Conservation (phyloP, 2,329 filamentous ascomycete species). For the Plenodomus tracheiphilus region DNA sequence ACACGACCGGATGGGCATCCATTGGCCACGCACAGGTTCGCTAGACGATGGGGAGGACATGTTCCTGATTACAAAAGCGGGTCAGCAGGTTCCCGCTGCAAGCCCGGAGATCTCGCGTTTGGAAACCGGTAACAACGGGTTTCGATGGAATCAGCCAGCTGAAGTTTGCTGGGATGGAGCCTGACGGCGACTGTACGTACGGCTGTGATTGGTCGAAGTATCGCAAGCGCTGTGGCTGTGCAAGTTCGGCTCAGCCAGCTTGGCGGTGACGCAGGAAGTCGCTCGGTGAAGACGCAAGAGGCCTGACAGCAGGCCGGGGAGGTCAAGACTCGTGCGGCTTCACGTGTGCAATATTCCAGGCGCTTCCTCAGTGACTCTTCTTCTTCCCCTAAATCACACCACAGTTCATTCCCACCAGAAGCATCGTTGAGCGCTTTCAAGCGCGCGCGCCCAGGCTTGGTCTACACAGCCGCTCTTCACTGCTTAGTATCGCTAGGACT, state of each 20-base stretch:
- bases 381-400: conserved; percentile 4
- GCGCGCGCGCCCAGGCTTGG: conserved; percentile 29
- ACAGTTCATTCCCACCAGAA: background rate
- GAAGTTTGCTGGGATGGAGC: background rate
- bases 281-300: background rate
- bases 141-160: background rate
- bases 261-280: background rate
- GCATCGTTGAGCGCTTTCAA: conserved; percentile 26
- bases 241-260: background rate
- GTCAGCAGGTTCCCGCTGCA: background rate
- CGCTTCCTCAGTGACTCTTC: conserved; percentile 10
- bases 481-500: conserved; percentile 13
- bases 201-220: background rate
- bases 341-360: conserved; percentile 8
- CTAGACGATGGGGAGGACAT: conserved; percentile 5
- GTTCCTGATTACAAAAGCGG: conserved; percentile 20
- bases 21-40: conserved; percentile 19
- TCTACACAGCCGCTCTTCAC: conserved; percentile 19
- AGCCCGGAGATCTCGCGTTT: background rate
- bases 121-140: background rate
- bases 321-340: background rate
- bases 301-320: background rate
- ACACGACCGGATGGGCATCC: conserved; percentile 2
- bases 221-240: background rate
- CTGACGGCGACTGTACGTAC: background rate